Base-by-base conservation (phyloP, 805 yeast species). In the Sugiyamaella marilandica region DNA sequence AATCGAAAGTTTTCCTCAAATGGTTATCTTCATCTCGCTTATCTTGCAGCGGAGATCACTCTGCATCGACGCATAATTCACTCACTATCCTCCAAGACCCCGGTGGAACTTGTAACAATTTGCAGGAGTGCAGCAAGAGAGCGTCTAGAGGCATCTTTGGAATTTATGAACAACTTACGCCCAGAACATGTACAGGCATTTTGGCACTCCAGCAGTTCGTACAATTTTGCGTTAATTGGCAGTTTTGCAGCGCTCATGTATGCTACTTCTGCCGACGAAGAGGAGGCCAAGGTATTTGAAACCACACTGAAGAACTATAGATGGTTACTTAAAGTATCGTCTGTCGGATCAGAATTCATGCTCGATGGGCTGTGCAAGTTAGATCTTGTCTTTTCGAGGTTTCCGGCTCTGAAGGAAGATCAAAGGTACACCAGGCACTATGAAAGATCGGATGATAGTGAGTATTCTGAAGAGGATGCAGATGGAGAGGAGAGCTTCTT, bases 261-360 rank as follows among this genome's bases (percentile, higher is more conserved):
- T 9, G 43, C 24, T 14, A 16, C 43, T 16, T 39, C 43, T 39
- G 24, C 24, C 4, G 24, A 39, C 16, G 43, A 39, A 2, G 43
- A 14, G 16, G 51, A 49, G 39, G 18, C 32, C 9, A 32, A 29
- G 24, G 21, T 37, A 16, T 24, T 49, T 24, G 45, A 49, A 31
- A 37, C 21, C 14, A 16, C 51, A 2, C 39, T 49, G 46, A 49
- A 41, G n/a, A 49, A 49, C 32, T 49, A 49, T 39, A 11, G 51
- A 31, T 49, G 51, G 51, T 26, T 49, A 35, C 34, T 49, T n/a
- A 21, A 37, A 29, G 46, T 49, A 5, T 49, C 51, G 11, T 49
- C 51, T n/a, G 46, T 49, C 29, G 51, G 51, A 5, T 49, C 51
- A 13, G 51, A 49, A 24, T 47, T 26, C 19, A 39, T 49, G 44